These are phyloP conservation scores for Exserohilum turcica DNA, from an alignment of 2,329 filamentous ascomycete species.

Conservation along the genomic window DNA sequence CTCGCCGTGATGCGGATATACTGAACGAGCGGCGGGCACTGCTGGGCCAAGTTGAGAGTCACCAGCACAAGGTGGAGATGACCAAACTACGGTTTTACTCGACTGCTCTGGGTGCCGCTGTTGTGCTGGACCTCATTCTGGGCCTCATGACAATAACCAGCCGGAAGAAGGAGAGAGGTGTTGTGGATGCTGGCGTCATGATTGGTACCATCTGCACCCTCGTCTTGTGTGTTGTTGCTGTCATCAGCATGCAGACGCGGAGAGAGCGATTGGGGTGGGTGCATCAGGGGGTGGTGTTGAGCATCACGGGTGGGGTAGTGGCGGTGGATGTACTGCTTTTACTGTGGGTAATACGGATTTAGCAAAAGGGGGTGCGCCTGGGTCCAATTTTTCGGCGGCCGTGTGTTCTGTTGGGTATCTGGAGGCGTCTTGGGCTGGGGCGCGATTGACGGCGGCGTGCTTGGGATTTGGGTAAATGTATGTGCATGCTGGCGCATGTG, in stretches of 20 bases:
- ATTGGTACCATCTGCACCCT: slow-evolving; percentile 71
- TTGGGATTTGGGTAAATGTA: neutral
- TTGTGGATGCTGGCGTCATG: slow-evolving; percentile 75
- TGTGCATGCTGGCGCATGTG: slow-evolving; percentile 3
- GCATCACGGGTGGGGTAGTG: slow-evolving; percentile 32
- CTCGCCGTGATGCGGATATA: slow-evolving; percentile 52
- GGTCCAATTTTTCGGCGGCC: neutral
- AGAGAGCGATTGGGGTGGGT: slow-evolving; percentile 38
- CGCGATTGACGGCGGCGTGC: neutral
- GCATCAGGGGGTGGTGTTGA: slow-evolving; percentile 37
- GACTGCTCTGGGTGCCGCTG: slow-evolving; percentile 62
- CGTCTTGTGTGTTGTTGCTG: slow-evolving; percentile 41
- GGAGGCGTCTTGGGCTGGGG: neutral
- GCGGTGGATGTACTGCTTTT: slow-evolving; percentile 38
- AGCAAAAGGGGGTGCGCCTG: neutral
- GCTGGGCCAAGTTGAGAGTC: slow-evolving; percentile 35
- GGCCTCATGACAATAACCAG: slow-evolving; percentile 70
- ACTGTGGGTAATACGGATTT: slow-evolving; percentile 36
- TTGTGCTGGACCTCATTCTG: slow-evolving; percentile 68
- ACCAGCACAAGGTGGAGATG: slow-evolving; percentile 43
- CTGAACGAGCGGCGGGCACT: slow-evolving; percentile 56
- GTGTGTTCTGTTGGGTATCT: slow-evolving; percentile 1
- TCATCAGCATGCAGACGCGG: slow-evolving; percentile 41
- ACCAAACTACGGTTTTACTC: slow-evolving; percentile 50
- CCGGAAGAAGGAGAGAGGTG: slow-evolving; percentile 67